These are phyloP conservation scores for Cynanchum wilfordii DNA, from an alignment of 257 asterid genomes.

Conservation along the genomic window DNA sequence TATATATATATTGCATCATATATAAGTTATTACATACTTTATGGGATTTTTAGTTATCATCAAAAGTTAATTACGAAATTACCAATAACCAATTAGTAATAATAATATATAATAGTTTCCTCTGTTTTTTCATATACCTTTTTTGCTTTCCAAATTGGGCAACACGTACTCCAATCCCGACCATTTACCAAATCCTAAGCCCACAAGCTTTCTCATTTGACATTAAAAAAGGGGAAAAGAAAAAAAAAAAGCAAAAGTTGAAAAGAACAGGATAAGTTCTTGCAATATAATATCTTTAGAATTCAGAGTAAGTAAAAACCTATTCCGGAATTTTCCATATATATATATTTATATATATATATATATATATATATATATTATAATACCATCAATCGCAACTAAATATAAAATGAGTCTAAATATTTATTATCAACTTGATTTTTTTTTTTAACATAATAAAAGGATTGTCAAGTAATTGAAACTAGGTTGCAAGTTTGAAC, in stretches of 20 bases:
- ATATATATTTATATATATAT: too few species aligned
- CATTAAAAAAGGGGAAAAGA: background rate
- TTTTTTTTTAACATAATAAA: too few species aligned
- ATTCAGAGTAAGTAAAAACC: background rate
- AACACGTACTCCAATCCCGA: background rate
- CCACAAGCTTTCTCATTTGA: background rate
- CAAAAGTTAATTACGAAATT: background rate
- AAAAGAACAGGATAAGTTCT: background rate
- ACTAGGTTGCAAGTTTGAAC: too few species aligned
- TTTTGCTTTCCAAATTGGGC: background rate
- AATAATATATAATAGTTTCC: background rate
- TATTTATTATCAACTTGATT: too few species aligned
- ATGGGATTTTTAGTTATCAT: background rate
- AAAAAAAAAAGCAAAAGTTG: background rate
- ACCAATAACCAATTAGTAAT: too few species aligned
- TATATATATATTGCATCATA: too few species aligned
- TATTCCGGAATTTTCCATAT: constrained; percentile 24
- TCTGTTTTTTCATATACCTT: background rate
- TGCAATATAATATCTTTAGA: background rate
- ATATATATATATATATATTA: too few species aligned
- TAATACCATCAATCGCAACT: too few species aligned
- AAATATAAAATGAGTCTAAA: too few species aligned
- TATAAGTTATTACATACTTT: background rate
- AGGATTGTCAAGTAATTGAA: too few species aligned
- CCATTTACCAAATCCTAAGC: background rate